A percentile compares a stretch with the other conserved stretches of the same genome.
phyloP scores from a whole-genome alignment of 2,329 filamentous ascomycete species.

The Trichoderma brevicompactum region DNA sequence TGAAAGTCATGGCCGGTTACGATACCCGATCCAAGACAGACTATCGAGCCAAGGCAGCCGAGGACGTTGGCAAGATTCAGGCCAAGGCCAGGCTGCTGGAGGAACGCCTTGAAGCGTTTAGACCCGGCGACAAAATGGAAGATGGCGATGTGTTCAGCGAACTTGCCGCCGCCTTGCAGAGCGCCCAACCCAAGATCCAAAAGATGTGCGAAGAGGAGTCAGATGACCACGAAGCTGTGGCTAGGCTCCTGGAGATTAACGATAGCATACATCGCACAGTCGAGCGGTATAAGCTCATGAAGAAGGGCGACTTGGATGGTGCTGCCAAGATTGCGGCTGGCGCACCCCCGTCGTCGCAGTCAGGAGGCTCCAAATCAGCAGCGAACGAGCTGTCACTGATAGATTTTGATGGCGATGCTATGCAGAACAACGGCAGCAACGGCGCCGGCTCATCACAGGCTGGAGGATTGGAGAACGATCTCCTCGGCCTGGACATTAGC shows the following conservation, averaged over 20 bases:
- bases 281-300: conserved; percentile 92
- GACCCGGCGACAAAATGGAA: conserved; percentile 76
- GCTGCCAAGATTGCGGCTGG: conserved; percentile 84
- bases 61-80: conserved; percentile 92
- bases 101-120: conserved; percentile 86
- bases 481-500: conserved; percentile 84
- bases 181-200: conserved; percentile 96
- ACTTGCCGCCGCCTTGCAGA: conserved; percentile 84
- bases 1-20: conserved; percentile 99
- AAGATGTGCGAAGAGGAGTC: conserved; percentile 99
- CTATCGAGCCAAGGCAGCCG: conserved; percentile 95
- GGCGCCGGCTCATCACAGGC: conserved; percentile 52
- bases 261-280: conserved; percentile 98
- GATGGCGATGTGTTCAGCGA: conserved; percentile 77
- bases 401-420: conserved; percentile 74
- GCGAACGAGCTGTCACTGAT: conserved; percentile 85
- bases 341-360: conserved; percentile 60
- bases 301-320: conserved; percentile 87
- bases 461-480: conserved; percentile 81
- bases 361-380: conserved; percentile 57
- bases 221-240: conserved; percentile 93
- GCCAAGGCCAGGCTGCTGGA: conserved; percentile 92
- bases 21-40: conserved; percentile 96
- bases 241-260: conserved; percentile 95
- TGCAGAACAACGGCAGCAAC: conserved; percentile 58